Evolutionary conservation across 345 rosid genomes (phyloP), one percentile per base, ranked within the genome.

Genomic region (Rubroshorea leprosula): DNA sequence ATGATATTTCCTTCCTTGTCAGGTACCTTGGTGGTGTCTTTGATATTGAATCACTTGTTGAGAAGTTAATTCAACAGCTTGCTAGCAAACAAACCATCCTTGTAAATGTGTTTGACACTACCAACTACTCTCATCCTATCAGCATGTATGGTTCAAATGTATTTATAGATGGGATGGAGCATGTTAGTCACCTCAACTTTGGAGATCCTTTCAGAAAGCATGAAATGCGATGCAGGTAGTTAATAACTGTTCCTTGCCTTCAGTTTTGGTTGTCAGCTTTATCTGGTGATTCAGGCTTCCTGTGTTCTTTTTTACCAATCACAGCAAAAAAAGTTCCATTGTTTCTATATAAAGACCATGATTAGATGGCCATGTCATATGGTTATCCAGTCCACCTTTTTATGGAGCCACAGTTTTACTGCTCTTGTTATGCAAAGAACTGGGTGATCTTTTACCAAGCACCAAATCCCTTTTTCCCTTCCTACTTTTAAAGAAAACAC

Each of bases 161-260:
- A 49, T 75, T 79, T 15, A 80, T 71, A 66, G 82, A 81, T 66
- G 74, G 60, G 31, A 74, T 86, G 78, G 79, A 80, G 73, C 83
- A 56, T 68, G 68, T 80, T 67, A 92, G 95, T 68, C 20, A 59
- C 67, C 89, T 92, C 58, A 86, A 68, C 67, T 92, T 92, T 73
- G 96, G 96, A 44, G 98, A 92, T 80, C 98, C 98, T n/a, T 78
- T 74, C 56, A 78, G 95, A 71, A 88, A 73, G 72, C 96, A 92
- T 69, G 96, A 89, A 76, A 89, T 92, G 98, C 84, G 74, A n/a
- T 92, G 98, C 95, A 89, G 98, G 98, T 92, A 73, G 56, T 48
- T 57, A 24, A 44, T 65, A 29, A 55, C 3, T 19, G 17, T 39
- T 24, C 60, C 67, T 51, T 65, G 21, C 59, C 55, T 54, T 51